Evolutionary conservation across 106 monocot species (phyloP).

Genomic region (Dendrobium huoshanense): DNA sequence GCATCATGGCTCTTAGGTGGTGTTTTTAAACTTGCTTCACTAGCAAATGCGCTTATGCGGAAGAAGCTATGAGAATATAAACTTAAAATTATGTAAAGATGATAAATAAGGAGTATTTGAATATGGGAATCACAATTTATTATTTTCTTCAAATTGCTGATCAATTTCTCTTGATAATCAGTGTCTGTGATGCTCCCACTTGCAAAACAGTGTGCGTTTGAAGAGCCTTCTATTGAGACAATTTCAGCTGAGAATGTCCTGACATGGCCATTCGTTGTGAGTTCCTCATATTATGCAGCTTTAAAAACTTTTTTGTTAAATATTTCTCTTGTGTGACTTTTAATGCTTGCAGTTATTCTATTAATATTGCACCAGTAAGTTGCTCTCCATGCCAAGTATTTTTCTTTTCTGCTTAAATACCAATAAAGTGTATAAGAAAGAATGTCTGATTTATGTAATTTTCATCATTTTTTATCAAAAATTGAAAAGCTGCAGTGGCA

Average conservation of each 20-base stretch:
- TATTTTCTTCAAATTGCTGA: background rate
- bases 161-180: slow-evolving; percentile 18
- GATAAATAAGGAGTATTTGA: background rate
- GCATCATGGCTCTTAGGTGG: background rate
- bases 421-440: background rate
- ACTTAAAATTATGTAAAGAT: background rate
- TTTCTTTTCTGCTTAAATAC: background rate
- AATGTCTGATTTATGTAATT: background rate
- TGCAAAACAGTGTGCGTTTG: slow-evolving; percentile 96
- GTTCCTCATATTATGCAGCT: background rate
- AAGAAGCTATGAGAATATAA: background rate
- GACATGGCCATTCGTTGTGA: slow-evolving; percentile 91
- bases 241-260: slow-evolving; percentile 90
- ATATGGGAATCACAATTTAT: background rate
- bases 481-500: background rate
- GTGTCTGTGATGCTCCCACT: slow-evolving; percentile 93
- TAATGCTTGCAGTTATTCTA: background rate
- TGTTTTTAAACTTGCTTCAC: background rate
- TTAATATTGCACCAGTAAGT: background rate
- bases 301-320: background rate
- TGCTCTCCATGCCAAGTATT: background rate
- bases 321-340: background rate
- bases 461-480: background rate
- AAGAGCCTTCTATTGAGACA: slow-evolving; percentile 78
- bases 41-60: background rate